Evolutionary conservation across 2,329 filamentous ascomycete species (phyloP).

Genomic region (Annulohypoxylon truncatum): DNA sequence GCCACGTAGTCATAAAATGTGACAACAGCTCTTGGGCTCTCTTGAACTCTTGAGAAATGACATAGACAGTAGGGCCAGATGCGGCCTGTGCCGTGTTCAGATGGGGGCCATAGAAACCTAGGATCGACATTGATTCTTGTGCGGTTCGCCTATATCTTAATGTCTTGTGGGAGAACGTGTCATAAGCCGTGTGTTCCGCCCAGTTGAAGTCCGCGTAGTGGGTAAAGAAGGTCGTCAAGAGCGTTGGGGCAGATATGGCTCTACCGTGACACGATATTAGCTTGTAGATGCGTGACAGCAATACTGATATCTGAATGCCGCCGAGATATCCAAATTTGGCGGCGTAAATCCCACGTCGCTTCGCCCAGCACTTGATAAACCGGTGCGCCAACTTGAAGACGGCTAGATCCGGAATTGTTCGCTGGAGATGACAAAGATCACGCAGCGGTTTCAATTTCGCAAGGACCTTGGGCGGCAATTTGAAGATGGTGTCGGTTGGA

Average conservation of each 20-base stretch:
- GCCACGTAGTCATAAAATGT: slow-evolving; percentile 56
- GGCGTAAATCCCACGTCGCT: slow-evolving; percentile 70
- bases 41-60: slow-evolving; percentile 63
- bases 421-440: slow-evolving; percentile 70
- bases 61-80: slow-evolving; percentile 63
- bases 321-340: slow-evolving; percentile 73
- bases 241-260: slow-evolving; percentile 58
- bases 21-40: slow-evolving; percentile 58
- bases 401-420: slow-evolving; percentile 68
- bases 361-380: slow-evolving; percentile 71
- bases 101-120: slow-evolving; percentile 70
- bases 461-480: slow-evolving; percentile 66
- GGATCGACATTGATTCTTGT: slow-evolving; percentile 71
- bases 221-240: slow-evolving; percentile 70
- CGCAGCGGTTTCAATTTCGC: slow-evolving; percentile 72
- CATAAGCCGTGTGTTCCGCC: slow-evolving; percentile 64
- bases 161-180: slow-evolving; percentile 68
- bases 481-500: slow-evolving; percentile 64
- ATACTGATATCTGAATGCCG: slow-evolving; percentile 72
- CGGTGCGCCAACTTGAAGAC: slow-evolving; percentile 70
- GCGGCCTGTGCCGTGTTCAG: slow-evolving; percentile 69
- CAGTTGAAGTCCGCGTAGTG: slow-evolving; percentile 73
- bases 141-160: slow-evolving; percentile 64
- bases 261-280: slow-evolving; percentile 55
- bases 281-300: slow-evolving; percentile 72